Percentiles rank a stretch among this genome's conserved stretches.
These are phyloP conservation scores for Elongisporangium prolatum DNA, from an alignment of 352 stramenopile species.

Conservation along the genomic window DNA sequence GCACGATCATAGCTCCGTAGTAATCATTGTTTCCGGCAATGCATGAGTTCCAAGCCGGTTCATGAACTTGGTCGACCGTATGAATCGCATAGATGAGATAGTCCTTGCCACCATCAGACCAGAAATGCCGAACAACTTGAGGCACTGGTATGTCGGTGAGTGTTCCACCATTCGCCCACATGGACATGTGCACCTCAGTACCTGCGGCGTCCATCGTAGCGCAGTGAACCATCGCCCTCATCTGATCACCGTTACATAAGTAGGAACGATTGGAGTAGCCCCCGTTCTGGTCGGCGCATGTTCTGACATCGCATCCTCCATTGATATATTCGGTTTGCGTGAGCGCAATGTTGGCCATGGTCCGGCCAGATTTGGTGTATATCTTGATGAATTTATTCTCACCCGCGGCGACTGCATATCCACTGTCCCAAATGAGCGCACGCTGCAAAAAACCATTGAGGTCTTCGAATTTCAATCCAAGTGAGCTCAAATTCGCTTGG, in stretches of 20 bases:
- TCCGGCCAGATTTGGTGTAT: constrained; percentile 10
- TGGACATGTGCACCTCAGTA: background rate
- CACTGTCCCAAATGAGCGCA: constrained; percentile 23
- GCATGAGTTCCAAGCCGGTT: constrained; percentile 21
- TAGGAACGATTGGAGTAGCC: too few species aligned
- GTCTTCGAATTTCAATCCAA: background rate
- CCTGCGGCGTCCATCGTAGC: constrained; percentile 11
- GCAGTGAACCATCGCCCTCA: constrained; percentile 12
- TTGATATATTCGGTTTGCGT: constrained; percentile 16
- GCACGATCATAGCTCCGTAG: constrained; percentile 28
- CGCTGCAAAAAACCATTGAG: constrained; percentile 18
- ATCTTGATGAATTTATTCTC: constrained; percentile 15
- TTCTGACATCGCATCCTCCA: background rate
- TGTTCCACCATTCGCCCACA: constrained; percentile 25
- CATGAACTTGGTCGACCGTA: constrained; percentile 3
- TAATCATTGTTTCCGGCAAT: constrained; percentile 1
- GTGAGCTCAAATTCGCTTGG: constrained; percentile 4
- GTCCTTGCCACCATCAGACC: too few species aligned
- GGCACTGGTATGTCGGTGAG: constrained; percentile 1
- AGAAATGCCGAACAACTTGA: too few species aligned
- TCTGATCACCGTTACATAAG: constrained; percentile 17
- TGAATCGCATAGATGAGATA: too few species aligned
- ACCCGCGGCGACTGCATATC: constrained; percentile 10
- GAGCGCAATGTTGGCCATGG: constrained; percentile 20
- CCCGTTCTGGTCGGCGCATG: background rate